Evolutionary conservation across 2,329 filamentous ascomycete genomes (phyloP).

Genomic region (Alternaria sp.): DNA sequence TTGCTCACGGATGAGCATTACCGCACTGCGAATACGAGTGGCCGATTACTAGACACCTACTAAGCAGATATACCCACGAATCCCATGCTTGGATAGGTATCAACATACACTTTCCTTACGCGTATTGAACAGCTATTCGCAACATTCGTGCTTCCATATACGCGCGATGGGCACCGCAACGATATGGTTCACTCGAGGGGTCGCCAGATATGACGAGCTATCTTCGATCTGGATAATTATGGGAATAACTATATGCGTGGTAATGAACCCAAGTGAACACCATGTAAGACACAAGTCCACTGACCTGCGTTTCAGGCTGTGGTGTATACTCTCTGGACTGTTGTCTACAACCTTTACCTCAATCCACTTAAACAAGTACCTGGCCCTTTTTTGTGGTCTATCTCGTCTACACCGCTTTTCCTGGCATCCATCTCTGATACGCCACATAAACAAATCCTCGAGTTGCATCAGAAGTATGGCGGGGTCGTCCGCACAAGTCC

Average conservation of each 20-base stretch:
- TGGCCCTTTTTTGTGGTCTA: conserved; percentile 4
- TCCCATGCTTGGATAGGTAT: not conserved
- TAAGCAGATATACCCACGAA: not conserved
- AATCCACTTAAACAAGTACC: conserved; percentile 4
- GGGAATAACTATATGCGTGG: not conserved
- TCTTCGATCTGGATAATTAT: not conserved
- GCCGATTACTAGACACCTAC: not conserved
- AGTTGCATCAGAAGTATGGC: conserved; percentile 26
- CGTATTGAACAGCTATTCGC: not conserved
- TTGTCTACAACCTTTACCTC: conserved; percentile 4
- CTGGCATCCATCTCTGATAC: conserved; percentile 6
- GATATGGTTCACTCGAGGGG: not conserved
- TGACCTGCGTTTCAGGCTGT: not conserved
- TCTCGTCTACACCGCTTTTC: conserved; percentile 8
- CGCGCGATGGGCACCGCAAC: not conserved
- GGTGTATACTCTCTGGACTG: not conserved
- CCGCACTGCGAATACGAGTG: not conserved
- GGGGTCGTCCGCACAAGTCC: conserved; percentile 26
- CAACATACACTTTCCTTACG: not conserved
- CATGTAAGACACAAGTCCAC: not conserved
- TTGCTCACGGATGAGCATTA: not conserved
- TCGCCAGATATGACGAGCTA: not conserved
- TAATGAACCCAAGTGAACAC: not conserved
- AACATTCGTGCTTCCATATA: not conserved
- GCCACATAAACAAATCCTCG: conserved; percentile 7